Evolutionary conservation across 176 grass and related monocot species (phyloP), one percentile per base, ranked within the genome.

Genomic region (Secale cereale): DNA sequence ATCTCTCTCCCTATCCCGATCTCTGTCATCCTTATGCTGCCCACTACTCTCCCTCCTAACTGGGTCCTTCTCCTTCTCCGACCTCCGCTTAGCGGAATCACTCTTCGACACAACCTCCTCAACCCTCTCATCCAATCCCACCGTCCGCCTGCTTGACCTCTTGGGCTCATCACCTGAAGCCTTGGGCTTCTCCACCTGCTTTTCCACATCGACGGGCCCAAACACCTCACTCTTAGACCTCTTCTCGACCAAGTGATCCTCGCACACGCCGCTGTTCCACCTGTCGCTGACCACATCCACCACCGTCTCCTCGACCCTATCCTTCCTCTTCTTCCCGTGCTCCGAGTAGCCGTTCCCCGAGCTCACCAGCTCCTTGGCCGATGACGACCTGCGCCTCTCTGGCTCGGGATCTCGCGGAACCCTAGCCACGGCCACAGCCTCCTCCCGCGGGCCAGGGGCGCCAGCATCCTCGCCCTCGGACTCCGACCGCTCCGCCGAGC

Each of bases 301-400:
- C 57, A 90, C 85, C 8, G 80, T 84, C 74, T 92, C 82, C 83
- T 95, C 91, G 7, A 80, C 82, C 85, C 91, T 88, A 8, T 90
- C 90, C 86, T 99, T 99, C 70, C 97, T 86, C 90, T 99, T 99
- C 82, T 85, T 91, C 37, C 86, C 94, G 69, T 97, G 92, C 65
- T 98, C 96, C 54, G 66, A 57, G 63, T 78, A 76, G 39, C 43
- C 74, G 87, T 95, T 85, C 26, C 90, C 91, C 67, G 94, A 92
- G 85, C 74, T 89, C 65, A 64, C 83, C 64, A 77, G 86, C 23
- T 86, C 80, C 84, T 89, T 78, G 41, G 91, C 90, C 36, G 89
- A 87, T 20, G 86, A 90, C 17, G 90, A 92, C 70, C 86, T 89
- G 43, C 90, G 88, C 76, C 86, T 89, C 86, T 99, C 97, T 27